A percentile compares a stretch with the other conserved stretches of the same genome.
Evolutionary conservation across 73 alveolate genomes (phyloP).

Genomic region (Paramecium primaurelia): DNA sequence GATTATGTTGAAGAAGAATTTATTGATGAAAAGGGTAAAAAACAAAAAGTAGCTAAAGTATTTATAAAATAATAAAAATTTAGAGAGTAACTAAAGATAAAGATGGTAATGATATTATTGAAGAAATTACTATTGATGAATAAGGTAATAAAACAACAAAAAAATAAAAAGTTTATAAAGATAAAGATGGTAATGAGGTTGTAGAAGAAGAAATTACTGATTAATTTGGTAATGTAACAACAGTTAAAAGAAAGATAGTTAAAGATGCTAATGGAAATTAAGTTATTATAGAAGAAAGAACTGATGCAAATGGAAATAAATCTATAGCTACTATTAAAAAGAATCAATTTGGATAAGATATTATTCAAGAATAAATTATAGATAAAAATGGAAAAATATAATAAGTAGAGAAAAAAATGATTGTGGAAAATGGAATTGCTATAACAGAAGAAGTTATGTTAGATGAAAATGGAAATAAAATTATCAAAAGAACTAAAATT

Average conservation of each 20-base stretch:
- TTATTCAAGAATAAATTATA: conserved; percentile 24
- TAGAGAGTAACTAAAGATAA: conserved; percentile 54
- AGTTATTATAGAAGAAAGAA: conserved; percentile 45
- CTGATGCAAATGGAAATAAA: conserved; percentile 55
- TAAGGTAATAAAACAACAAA: conserved; percentile 46
- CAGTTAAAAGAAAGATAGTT: conserved; percentile 20
- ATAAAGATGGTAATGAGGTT: conserved; percentile 57
- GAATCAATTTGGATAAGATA: conserved; percentile 48
- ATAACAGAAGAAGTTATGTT: conserved; percentile 45
- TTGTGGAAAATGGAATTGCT: background rate
- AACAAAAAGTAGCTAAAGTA: conserved; percentile 15
- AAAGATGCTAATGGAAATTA: conserved; percentile 61
- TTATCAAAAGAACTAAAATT: conserved; percentile 47
- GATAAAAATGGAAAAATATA: conserved; percentile 51
- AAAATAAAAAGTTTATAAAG: conserved; percentile 34
- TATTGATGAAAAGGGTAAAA: conserved; percentile 47
- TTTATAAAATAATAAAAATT: background rate
- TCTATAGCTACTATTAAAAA: conserved; percentile 38
- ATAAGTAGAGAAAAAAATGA: background rate
- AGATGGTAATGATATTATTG: conserved; percentile 60
- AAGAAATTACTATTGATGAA: conserved; percentile 44
- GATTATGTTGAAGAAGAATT: conserved; percentile 54
- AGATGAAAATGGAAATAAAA: conserved; percentile 57
- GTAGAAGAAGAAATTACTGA: background rate
- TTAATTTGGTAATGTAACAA: background rate